phyloP scores from a whole-genome alignment of 768 basidiomycete species.

The Lentinula edodes region DNA sequence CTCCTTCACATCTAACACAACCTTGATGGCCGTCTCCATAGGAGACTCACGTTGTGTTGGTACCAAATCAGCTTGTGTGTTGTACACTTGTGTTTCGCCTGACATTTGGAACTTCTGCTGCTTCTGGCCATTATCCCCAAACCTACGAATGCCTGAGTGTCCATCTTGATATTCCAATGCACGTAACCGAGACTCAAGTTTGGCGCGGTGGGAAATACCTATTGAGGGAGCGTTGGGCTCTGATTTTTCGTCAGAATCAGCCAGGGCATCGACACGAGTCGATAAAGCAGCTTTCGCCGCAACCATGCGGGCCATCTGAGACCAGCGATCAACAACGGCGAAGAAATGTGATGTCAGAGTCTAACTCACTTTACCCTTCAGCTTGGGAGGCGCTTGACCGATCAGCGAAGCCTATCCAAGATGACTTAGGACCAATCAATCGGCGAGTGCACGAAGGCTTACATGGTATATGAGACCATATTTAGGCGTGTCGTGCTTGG shows the following conservation, averaged over 20 bases:
- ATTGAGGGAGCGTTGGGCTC: conserved; percentile 77
- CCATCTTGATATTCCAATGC: conserved; percentile 83
- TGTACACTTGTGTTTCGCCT: conserved; percentile 79
- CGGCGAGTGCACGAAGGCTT: conserved; percentile 19
- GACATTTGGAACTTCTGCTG: conserved; percentile 83
- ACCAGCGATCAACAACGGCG: not conserved
- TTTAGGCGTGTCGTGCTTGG: conserved; percentile 98
- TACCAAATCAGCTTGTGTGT: conserved; percentile 81
- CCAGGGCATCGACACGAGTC: conserved; percentile 95
- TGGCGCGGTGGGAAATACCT: conserved; percentile 89
- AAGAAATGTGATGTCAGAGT: not conserved
- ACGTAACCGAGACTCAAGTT: conserved; percentile 91
- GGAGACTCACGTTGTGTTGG: conserved; percentile 81
- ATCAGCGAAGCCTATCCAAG: conserved; percentile 77
- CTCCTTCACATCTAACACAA: conserved; percentile 76
- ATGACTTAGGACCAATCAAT: conserved; percentile 8
- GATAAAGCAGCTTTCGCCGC: conserved; percentile 97
- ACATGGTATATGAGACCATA: conserved; percentile 99
- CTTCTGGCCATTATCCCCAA: conserved; percentile 55
- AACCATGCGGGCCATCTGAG: conserved; percentile 98
- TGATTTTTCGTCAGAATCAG: conserved; percentile 88
- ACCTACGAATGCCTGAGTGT: conserved; percentile 62
- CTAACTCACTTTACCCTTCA: conserved; percentile 83
- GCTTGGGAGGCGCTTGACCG: conserved; percentile 94
- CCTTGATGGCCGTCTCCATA: conserved; percentile 69